phyloP scores from a whole-genome alignment of 768 basidiomycete genomes.

The Amanita muscaria region DNA sequence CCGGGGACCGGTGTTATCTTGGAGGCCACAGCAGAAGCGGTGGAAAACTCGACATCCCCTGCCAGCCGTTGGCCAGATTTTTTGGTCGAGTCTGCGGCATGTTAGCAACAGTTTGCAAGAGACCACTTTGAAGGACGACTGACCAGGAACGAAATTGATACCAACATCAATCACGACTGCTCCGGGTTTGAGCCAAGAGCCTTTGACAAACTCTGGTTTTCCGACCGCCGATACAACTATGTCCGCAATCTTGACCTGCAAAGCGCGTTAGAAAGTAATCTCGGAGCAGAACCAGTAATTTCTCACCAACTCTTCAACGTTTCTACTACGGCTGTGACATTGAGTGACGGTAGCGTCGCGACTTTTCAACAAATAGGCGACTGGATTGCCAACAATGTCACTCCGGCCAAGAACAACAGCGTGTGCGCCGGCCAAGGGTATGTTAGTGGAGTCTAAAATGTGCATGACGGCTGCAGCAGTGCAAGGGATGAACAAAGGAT shows the following conservation, averaged over 20 bases:
- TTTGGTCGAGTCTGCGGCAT: conserved; percentile 63
- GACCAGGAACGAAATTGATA: conserved; percentile 91
- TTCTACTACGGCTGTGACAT: conserved; percentile 87
- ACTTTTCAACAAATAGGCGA: conserved; percentile 82
- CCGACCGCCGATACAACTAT: conserved; percentile 97
- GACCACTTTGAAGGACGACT: neutral
- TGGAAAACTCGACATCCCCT: conserved; percentile 85
- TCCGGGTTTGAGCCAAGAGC: conserved; percentile 92
- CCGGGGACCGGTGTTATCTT: conserved; percentile 97
- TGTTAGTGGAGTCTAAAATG: conserved; percentile 81
- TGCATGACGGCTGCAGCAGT: conserved; percentile 91
- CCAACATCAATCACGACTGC: conserved; percentile 97
- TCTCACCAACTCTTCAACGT: conserved; percentile 71
- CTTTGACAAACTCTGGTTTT: conserved; percentile 81
- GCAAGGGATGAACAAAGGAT: conserved; percentile 89
- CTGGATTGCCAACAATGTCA: conserved; percentile 96
- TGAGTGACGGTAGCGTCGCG: conserved; percentile 95
- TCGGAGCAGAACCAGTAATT: neutral
- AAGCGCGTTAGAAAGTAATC: neutral
- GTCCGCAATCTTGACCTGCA: conserved; percentile 77
- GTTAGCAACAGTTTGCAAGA: neutral
- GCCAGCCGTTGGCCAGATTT: conserved; percentile 95
- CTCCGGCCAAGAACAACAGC: conserved; percentile 93
- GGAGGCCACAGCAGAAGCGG: conserved; percentile 72
- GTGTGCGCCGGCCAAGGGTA: conserved; percentile 66